Evolutionary conservation across 179 eudicot genomes (phyloP).

Genomic region (Spergularia azorica): DNA sequence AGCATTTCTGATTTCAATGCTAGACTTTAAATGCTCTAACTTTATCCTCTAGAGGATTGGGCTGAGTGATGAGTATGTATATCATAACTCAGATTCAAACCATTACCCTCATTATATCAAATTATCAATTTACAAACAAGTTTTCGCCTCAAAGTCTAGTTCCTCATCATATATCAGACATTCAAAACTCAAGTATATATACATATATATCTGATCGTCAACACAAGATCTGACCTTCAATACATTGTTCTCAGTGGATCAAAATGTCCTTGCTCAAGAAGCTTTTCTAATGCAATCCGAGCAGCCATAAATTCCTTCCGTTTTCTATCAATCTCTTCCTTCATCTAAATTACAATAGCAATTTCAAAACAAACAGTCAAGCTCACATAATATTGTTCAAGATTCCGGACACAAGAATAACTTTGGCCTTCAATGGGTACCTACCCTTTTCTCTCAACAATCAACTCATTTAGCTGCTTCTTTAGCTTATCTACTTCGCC

Average conservation of each 20-base stretch:
- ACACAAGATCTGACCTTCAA: conserved; percentile 53
- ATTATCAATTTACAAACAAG: too few species aligned
- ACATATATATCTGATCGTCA: too few species aligned
- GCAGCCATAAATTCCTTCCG: conserved; percentile 76
- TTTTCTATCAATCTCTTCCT: conserved; percentile 81
- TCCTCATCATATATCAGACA: too few species aligned
- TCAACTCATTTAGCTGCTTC: conserved; percentile 72
- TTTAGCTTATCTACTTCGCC: conserved; percentile 56
- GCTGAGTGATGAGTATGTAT: too few species aligned
- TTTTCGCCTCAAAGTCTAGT: too few species aligned
- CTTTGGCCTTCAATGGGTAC: neutral
- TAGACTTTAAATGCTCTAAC: too few species aligned
- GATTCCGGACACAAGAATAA: neutral
- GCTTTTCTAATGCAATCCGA: conserved; percentile 69
- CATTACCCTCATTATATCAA: too few species aligned
- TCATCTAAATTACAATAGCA: conserved; percentile 53
- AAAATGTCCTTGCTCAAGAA: conserved; percentile 54
- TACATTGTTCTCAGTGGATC: conserved; percentile 67
- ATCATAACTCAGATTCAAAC: too few species aligned
- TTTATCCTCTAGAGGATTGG: too few species aligned
- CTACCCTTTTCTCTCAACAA: conserved; percentile 83
- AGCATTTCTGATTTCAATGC: too few species aligned
- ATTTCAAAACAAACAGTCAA: conserved; percentile 11
- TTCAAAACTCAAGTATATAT: too few species aligned
- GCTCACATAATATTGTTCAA: neutral